A percentile compares a stretch with the other conserved stretches of the same genome.
Evolutionary conservation across 495 filamentous ascomycete genomes (phyloP).

Genomic region (Lophiotrema nucula): DNA sequence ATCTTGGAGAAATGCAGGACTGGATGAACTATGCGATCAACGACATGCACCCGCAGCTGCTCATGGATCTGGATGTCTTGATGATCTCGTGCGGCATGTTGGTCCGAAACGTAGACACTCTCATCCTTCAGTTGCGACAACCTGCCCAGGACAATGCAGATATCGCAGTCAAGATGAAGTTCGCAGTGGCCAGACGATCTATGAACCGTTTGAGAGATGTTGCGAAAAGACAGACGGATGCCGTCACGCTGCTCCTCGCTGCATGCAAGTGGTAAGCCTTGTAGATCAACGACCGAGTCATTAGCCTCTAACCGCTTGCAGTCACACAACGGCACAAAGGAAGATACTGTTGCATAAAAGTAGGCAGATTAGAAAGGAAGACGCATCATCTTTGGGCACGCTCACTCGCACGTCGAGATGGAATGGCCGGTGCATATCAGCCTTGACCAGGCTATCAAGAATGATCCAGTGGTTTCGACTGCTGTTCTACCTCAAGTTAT

Average conservation of each 20-base stretch:
- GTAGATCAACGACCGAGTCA: not conserved
- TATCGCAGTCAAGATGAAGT: constrained; percentile 22
- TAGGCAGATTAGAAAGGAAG: constrained; percentile 29
- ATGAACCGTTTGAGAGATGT: constrained; percentile 21
- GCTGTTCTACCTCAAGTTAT: constrained; percentile 24
- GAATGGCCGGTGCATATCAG: constrained; percentile 8
- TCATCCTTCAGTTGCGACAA: constrained; percentile 15
- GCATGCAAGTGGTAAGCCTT: constrained; percentile 30
- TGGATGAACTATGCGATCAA: constrained; percentile 30
- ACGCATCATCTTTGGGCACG: constrained; percentile 18
- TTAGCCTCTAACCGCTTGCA: constrained; percentile 9
- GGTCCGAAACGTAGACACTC: constrained; percentile 11
- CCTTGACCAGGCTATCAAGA: constrained; percentile 13
- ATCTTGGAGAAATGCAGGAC: constrained; percentile 29
- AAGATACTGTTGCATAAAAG: constrained; percentile 32
- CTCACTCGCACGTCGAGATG: constrained; percentile 11
- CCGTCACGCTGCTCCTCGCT: constrained; percentile 28
- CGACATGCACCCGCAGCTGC: constrained; percentile 28
- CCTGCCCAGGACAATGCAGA: constrained; percentile 28
- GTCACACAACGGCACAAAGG: constrained; percentile 27
- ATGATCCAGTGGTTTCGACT: constrained; percentile 31
- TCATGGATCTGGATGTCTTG: constrained; percentile 24
- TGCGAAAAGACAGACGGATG: constrained; percentile 28
- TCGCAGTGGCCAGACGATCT: constrained; percentile 16
- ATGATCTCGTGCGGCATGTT: constrained; percentile 25